Evolutionary conservation across 2,329 filamentous ascomycete genomes (phyloP), one percentile per base, ranked within the genome.

Genomic region (Trichoderma breve): DNA sequence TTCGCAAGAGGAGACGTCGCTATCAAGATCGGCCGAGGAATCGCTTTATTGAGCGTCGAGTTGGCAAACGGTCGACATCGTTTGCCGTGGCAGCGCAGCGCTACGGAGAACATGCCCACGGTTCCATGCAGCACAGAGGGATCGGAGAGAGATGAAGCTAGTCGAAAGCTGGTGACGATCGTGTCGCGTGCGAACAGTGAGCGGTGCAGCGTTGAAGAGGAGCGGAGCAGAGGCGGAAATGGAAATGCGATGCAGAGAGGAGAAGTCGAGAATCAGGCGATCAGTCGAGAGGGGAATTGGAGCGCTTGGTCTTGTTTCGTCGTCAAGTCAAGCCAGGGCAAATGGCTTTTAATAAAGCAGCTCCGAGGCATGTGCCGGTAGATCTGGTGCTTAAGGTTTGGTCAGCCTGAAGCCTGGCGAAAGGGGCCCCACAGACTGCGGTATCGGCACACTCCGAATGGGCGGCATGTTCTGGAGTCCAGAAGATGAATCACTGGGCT

Each of bases 51-150:
- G 51, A 65, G 32, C 72, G 69, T 65, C 47, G 74, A 70, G 61
- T 65, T 58, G 63, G 74, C 72, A 62, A 66, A 79, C 76, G 81
- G 73, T 79, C 77, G 78, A 78, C 81, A 82, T 80, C 80, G 79
- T 76, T 72, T 82, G 78, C 83, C 81, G 81, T 81, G 81, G 81
- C 81, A 80, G 78, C 83, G 84, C 82, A 84, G 82, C 79, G 81
- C 82, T 80, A 81, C 79, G 80, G 81, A 81, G 77, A 81, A 79
- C 84, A 86, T 86, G 78, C 80, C 81, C 76, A 75, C 77, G 76
- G 74, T 78, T 79, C 79, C 82, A 83, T 83, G 78, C 80, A 78
- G 75, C 75, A 51, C 47, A 6, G 43, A 32, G 15, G 53, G 55
- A 57, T 15, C 15, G 57, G 39, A 14, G 39, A 28, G 21, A n/a